Conservation (phyloP, 1,284 basidiomycete genomes). For the Apiotrichum siamense region DNA sequence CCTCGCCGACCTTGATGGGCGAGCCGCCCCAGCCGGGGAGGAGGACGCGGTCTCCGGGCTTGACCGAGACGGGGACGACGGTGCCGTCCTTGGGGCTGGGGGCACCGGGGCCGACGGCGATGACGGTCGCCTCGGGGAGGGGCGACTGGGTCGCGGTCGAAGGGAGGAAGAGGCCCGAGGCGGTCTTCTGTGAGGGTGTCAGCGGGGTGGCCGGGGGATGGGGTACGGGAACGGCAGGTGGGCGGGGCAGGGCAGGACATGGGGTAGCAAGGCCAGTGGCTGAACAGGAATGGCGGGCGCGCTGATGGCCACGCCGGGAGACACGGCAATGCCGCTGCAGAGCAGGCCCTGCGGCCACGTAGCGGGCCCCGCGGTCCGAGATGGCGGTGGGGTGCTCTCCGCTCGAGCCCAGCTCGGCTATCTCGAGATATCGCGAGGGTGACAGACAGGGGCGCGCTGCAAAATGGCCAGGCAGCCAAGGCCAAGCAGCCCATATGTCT, state of each 20-base stretch:
- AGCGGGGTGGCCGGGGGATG: background rate
- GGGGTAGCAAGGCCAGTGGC: background rate
- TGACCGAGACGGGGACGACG: constrained; percentile 70
- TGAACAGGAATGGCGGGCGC: background rate
- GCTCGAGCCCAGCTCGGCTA: no score
- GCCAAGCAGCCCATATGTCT: no score
- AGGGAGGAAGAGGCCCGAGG: constrained; percentile 88
- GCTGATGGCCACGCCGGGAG: no score
- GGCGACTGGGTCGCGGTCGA: constrained; percentile 74
- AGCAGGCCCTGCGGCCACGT: no score
- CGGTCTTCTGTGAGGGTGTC: constrained; percentile 67
- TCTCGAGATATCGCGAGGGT: no score
- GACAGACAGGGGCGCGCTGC: no score
- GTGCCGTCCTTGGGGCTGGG: constrained; percentile 72
- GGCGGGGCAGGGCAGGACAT: background rate
- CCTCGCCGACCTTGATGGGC: constrained; percentile 92
- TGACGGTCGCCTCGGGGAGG: constrained; percentile 92
- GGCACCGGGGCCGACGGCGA: constrained; percentile 89
- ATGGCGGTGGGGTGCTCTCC: no score
- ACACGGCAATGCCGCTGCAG: no score
- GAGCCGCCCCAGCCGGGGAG: constrained; percentile 95
- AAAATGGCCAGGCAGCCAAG: no score
- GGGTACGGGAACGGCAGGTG: background rate
- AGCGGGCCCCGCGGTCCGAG: no score
- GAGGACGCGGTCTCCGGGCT: constrained; percentile 85